Base-by-base conservation (phyloP, 345 rosid genomes). In the Pseudoturritis turrita region DNA sequence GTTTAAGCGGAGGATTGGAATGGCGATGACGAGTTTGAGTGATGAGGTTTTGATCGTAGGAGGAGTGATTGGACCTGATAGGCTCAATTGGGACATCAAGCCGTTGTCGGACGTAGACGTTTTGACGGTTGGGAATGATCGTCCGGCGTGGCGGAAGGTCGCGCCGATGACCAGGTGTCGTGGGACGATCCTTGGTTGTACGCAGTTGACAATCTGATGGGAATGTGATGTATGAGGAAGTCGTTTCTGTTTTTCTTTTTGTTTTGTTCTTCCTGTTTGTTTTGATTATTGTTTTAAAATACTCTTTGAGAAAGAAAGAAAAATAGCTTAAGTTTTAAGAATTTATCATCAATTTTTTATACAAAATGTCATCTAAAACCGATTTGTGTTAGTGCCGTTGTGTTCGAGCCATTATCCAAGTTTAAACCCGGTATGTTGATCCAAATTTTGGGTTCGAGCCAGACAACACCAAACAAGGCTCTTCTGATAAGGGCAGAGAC, bases 401-500 rank as follows among this genome's bases (percentile, higher is more conserved):
- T n/a, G n/a, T n/a, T n/a, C n/a, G n/a, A n/a, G n/a, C n/a, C n/a
- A n/a, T n/a, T n/a, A n/a, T n/a, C n/a, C n/a, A n/a, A n/a, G n/a
- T n/a, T n/a, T n/a, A n/a, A n/a, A n/a, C n/a, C n/a, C n/a, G n/a
- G n/a, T n/a, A n/a, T n/a, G n/a, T n/a, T 44, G 15, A 33, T 33
- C 61, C 33, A 7, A 25, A 51, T 25, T 23, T 12, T 52, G 3
- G 77, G 76, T 68, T 54, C 41, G 4, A 73, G 67, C 26, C 69
- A 80, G 37, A 77, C 83, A 0, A 87, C 96, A 3, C 95, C 95
- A 0, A 87, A 85, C 68, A 94, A 94, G 86, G 91, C 88, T 2
- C 80, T 94, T 83, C 68, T 94, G 43, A 94, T 94, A 97, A 86
- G 95, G 67, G 98, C 86, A 2, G 97, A 94, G 83, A 94, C 96